Evolutionary conservation across 768 basidiomycete genomes (phyloP).

Genomic region (Krasilnikovozyma curviuscula): DNA sequence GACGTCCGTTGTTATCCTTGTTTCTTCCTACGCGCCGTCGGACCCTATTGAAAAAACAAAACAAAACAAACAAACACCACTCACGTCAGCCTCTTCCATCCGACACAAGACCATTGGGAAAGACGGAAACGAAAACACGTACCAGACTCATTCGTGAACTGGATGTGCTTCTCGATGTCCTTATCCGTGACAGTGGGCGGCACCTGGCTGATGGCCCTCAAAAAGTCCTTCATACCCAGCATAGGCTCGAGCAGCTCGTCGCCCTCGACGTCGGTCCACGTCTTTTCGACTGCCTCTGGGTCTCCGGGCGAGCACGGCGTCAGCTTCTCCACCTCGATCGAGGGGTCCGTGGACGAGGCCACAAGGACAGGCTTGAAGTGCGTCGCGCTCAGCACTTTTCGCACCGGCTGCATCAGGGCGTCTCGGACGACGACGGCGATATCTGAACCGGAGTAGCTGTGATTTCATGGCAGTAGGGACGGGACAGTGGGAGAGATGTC

Average conservation of each 20-base stretch:
- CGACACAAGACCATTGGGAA: neutral
- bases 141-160: constrained; percentile 30
- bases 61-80: neutral
- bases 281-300: constrained; percentile 59
- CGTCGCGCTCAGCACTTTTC: constrained; percentile 84
- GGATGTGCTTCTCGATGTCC: constrained; percentile 48
- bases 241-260: constrained; percentile 82
- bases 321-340: constrained; percentile 35
- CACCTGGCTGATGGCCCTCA: constrained; percentile 33
- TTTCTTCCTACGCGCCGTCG: neutral
- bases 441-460: constrained; percentile 81
- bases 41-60: neutral
- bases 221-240: constrained; percentile 33
- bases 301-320: constrained; percentile 96
- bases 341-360: constrained; percentile 19
- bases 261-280: constrained; percentile 69
- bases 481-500: neutral
- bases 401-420: constrained; percentile 93
- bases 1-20: neutral
- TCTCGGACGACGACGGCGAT: constrained; percentile 87
- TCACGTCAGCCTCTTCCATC: too few species aligned
- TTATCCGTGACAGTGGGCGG: constrained; percentile 73
- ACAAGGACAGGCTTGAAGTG: constrained; percentile 51
- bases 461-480: neutral
- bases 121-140: constrained; percentile 6